Evolutionary conservation across 208 protist species (phyloP).

Genomic region (Trypanosoma conorhini): DNA sequence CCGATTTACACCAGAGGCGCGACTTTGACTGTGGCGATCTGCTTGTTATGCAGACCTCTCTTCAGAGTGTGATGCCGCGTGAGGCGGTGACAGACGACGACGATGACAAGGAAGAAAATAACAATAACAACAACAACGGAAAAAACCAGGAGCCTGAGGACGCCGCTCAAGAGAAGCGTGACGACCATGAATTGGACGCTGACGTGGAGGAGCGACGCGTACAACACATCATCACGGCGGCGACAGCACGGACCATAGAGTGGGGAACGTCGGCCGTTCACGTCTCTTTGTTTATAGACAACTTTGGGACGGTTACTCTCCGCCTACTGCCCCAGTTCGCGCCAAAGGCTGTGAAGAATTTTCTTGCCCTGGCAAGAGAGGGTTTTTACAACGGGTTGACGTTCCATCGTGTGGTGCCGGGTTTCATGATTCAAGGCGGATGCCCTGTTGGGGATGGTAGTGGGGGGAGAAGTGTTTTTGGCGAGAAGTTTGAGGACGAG

Average conservation of each 20-base stretch:
- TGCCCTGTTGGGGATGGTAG: conserved; percentile 93
- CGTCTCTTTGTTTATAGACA: conserved; percentile 28
- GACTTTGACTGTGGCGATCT: conserved; percentile 33
- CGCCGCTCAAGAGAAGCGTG: not conserved
- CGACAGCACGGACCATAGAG: conserved; percentile 12
- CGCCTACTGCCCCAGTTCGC: conserved; percentile 89
- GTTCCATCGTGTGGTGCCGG: conserved; percentile 96
- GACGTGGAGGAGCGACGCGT: conserved; percentile 37
- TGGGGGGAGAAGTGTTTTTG: conserved; percentile 85
- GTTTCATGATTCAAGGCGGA: conserved; percentile 95
- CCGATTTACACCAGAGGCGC: conserved; percentile 23
- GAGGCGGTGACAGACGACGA: not conserved
- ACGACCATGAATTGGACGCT: conserved; percentile 6
- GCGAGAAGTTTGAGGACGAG: conserved; percentile 94
- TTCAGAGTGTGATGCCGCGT: conserved; percentile 5
- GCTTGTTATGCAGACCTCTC: conserved; percentile 13
- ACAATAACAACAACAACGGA: not conserved
- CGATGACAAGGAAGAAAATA: conserved; percentile 1
- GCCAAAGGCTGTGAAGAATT: conserved; percentile 97
- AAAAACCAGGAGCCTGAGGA: not conserved
- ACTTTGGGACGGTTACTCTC: conserved; percentile 67
- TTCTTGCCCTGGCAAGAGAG: conserved; percentile 81
- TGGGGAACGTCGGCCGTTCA: conserved; percentile 17
- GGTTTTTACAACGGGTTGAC: conserved; percentile 94
- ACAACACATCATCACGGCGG: conserved; percentile 31